These are phyloP conservation scores for Suillus subalutaceus DNA, from an alignment of 768 basidiomycete species.

Conservation along the genomic window DNA sequence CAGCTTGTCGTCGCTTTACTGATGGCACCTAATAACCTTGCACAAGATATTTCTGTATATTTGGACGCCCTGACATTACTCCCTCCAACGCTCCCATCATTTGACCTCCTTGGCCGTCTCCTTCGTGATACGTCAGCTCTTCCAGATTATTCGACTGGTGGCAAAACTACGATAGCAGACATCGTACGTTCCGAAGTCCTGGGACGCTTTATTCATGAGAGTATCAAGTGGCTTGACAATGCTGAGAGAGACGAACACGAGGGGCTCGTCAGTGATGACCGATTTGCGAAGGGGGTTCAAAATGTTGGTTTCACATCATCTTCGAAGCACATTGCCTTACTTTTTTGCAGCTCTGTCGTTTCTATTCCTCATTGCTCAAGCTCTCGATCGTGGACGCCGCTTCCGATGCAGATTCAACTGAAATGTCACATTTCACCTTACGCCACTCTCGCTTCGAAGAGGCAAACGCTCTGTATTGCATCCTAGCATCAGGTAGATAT, in stretches of 20 bases:
- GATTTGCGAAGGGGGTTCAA: slow-evolving; percentile 70
- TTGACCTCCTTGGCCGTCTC: slow-evolving; percentile 72
- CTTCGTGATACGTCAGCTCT: slow-evolving; percentile 62
- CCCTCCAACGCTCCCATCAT: slow-evolving; percentile 72
- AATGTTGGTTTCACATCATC: slow-evolving; percentile 50
- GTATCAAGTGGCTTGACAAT: slow-evolving; percentile 69
- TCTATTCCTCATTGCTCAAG: slow-evolving; percentile 73
- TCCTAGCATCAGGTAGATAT: slow-evolving; percentile 50
- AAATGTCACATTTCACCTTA: slow-evolving; percentile 79
- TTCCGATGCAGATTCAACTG: slow-evolving; percentile 70
- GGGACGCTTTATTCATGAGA: slow-evolving; percentile 71
- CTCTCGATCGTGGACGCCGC: slow-evolving; percentile 61
- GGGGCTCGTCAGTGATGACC: slow-evolving; percentile 71
- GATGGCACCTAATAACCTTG: slow-evolving; percentile 34
- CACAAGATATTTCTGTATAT: slow-evolving; percentile 48
- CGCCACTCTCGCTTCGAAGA: slow-evolving; percentile 76
- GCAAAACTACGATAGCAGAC: slow-evolving; percentile 63
- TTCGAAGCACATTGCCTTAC: slow-evolving; percentile 14
- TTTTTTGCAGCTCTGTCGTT: slow-evolving; percentile 65
- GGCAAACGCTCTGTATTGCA: slow-evolving; percentile 71
- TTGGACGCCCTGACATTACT: slow-evolving; percentile 66
- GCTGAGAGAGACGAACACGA: slow-evolving; percentile 72
- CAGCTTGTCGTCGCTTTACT: slow-evolving; percentile 66
- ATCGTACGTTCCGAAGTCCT: slow-evolving; percentile 66
- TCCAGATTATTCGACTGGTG: slow-evolving; percentile 40